phyloP scores from a whole-genome alignment of 176 grass and related monocot species.

The Phoenix dactylifera region DNA sequence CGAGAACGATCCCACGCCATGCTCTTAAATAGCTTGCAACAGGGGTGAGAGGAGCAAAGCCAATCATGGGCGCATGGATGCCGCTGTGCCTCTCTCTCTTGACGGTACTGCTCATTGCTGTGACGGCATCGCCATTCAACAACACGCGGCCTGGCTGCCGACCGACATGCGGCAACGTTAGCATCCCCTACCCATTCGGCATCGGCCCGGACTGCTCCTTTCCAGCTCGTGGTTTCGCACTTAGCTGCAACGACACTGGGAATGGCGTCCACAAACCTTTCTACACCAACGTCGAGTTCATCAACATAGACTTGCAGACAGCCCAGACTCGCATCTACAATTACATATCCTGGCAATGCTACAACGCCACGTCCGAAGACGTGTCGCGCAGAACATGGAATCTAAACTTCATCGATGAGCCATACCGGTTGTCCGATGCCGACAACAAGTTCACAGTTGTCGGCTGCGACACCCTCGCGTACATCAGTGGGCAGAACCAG shows the following conservation, averaged over 20 bases:
- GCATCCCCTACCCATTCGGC: constrained; percentile 77
- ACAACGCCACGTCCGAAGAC: constrained; percentile 2
- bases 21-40: constrained; percentile 25
- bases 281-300: constrained; percentile 21
- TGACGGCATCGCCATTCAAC: too few species aligned
- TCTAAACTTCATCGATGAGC: background rate
- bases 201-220: constrained; percentile 45
- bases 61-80: too few species aligned
- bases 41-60: too few species aligned
- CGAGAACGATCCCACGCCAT: too few species aligned
- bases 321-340: constrained; percentile 16
- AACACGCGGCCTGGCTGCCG: too few species aligned
- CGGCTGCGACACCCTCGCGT: constrained; percentile 60
- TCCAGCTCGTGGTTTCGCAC: constrained; percentile 27
- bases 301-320: constrained; percentile 23
- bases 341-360: constrained; percentile 39
- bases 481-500: constrained; percentile 17
- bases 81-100: too few species aligned
- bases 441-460: constrained; percentile 57
- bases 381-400: constrained; percentile 9
- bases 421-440: constrained; percentile 42
- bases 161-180: background rate
- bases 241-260: constrained; percentile 23
- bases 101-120: too few species aligned
- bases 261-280: constrained; percentile 24